Conservation (phyloP, 1,284 basidiomycete genomes). For the Coniferiporia weirii region DNA sequence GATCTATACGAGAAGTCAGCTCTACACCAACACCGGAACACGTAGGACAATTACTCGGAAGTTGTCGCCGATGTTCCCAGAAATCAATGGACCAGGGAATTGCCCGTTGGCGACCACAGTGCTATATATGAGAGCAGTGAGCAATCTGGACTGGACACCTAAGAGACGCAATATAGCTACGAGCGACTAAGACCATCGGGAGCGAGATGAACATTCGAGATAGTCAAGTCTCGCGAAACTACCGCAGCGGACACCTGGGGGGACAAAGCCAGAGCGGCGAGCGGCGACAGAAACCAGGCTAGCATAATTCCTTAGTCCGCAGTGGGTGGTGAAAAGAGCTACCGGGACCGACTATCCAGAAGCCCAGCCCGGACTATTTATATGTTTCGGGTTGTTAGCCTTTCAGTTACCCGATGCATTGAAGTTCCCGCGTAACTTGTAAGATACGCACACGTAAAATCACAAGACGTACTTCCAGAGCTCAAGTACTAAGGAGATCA, state of each 20-base stretch:
- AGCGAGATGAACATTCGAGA: constrained; percentile 9
- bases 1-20: not conserved
- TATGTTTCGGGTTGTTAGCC: no score
- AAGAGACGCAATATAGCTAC: constrained; percentile 6
- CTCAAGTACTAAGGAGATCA: no score
- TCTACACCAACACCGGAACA: not conserved
- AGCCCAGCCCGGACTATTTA: no score
- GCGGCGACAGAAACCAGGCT: not conserved
- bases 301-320: no score
- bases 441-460: no score
- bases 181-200: constrained; percentile 16
- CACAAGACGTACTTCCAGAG: no score
- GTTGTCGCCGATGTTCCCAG: constrained; percentile 21
- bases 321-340: no score
- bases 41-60: constrained; percentile 9
- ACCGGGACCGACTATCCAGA: no score
- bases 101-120: constrained; percentile 21
- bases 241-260: not conserved
- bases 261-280: constrained; percentile 3
- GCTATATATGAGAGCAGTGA: not conserved
- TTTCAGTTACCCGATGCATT: no score
- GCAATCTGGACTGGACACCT: not conserved
- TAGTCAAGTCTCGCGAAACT: constrained; percentile 3
- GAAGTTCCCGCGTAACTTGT: no score
- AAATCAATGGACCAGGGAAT: constrained; percentile 21